Evolutionary conservation across 1,284 basidiomycete genomes (phyloP).

Genomic region (Cutaneotrichosporon cavernicola): DNA sequence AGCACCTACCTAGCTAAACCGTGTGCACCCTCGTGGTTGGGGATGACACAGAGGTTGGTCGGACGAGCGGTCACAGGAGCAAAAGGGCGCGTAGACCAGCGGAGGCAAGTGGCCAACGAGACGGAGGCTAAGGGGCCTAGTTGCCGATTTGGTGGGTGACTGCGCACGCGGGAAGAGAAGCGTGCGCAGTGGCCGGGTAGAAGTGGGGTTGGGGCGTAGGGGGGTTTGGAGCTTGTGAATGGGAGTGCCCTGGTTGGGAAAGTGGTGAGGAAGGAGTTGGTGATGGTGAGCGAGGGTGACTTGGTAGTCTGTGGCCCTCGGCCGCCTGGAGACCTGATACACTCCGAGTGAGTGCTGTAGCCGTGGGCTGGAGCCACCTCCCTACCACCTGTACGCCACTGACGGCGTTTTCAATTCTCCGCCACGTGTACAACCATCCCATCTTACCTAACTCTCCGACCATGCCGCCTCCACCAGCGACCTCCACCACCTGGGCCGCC

Average conservation of each 20-base stretch:
- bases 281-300: neutral
- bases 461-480: neutral
- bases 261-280: neutral
- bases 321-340: neutral
- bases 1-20: slow-evolving; percentile 28
- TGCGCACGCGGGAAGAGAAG: neutral
- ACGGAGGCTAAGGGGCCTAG: neutral
- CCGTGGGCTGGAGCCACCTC: no score
- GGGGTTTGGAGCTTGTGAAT: neutral
- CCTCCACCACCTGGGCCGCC: neutral
- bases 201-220: neutral
- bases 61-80: slow-evolving; percentile 2
- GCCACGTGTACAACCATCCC: neutral
- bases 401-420: neutral
- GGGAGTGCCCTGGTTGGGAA: neutral
- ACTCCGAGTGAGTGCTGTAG: neutral
- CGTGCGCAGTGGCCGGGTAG: neutral
- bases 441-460: neutral
- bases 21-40: slow-evolving; percentile 29
- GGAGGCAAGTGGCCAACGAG: neutral
- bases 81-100: slow-evolving; percentile 3
- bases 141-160: neutral
- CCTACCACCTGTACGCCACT: neutral
- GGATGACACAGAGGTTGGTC: slow-evolving; percentile 19
- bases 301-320: neutral